Evolutionary conservation across 1,284 basidiomycete species (phyloP), one percentile per base, ranked within the genome.

Genomic region (Ceratobasidium sp.): DNA sequence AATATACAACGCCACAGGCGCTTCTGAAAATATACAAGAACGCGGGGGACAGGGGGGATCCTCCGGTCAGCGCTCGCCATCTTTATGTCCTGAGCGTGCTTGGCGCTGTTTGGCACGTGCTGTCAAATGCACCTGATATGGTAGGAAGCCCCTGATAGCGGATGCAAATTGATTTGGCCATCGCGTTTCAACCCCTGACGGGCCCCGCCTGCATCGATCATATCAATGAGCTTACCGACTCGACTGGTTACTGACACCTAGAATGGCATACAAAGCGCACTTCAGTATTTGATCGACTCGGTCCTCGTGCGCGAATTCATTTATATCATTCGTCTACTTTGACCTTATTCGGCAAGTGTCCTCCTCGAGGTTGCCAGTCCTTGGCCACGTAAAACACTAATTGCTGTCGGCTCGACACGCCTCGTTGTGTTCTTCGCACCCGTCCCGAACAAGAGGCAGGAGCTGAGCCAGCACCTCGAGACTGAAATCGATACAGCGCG

Each of bases 141-240:
- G 45, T 15, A n/a, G 20, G 55, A 40, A 40, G 55, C 55, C 55
- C 43, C 43, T 62, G 58, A 62, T 27, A 20, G 35, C 58, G 58
- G 58, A 62, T 49, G 58, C 58, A 62, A 62, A 49, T 34, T 13
- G 17, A 29, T 58, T 57, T 38, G 35, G 56, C 25, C 56, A 40
- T 17, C 17, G 38, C 45, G 40, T 52, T 52, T 42, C 56, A 45
- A 42, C 56, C 56, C 56, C 56, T 58, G 56, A 29, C 56, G 38
- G 17, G 17, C 8, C 38, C 17, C 8, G 38, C n/a, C n/a, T n/a
- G n/a, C n/a, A n/a, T n/a, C n/a, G n/a, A n/a, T n/a, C n/a, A n/a
- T n/a, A n/a, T n/a, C n/a, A n/a, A n/a, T n/a, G n/a, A n/a, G n/a
- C n/a, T n/a, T n/a, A n/a, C n/a, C n/a, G n/a, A n/a, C n/a, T n/a